Evolutionary conservation across 192 early-diverging fungal species (phyloP), one percentile per base, ranked within the genome.

Genomic region (Linnemannia elongata): DNA sequence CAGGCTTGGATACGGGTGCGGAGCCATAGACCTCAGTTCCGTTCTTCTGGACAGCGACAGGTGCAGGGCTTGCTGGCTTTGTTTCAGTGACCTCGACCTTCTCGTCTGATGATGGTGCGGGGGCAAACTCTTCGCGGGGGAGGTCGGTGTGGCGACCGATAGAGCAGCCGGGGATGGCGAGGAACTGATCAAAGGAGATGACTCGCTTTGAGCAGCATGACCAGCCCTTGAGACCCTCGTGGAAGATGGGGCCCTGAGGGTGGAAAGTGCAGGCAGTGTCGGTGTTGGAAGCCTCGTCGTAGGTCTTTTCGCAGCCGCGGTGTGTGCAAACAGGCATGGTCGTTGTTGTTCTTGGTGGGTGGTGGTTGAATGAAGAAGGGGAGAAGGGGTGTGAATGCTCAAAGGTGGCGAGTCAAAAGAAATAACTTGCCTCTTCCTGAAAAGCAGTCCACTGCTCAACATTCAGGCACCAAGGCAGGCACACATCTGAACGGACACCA

Each of bases 201-300:
- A 98, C 97, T 44, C 96, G 93, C 75, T 97, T 97, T 36, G 92
- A 89, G 90, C 98, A 99, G 90, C 98, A 99, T 63, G 94, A 94
- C 97, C 97, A 99, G 60, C 97, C 96, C 90, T 97, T 96, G 60
- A 95, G 90, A 80, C 97, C 98, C 86, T 99, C 98, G 89, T 99
- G 98, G 90, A 99, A 99, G 69, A 97, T 93, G 24, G 98, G 98
- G 30, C 91, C 94, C 35, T 95, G 95, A 3, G 97, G 91, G 81
- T 99, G 98, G 90, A 93, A 96, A 79, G 94, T 94, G 92, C 98
- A 98, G 9, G 96, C 92, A 63, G 93, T 93, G 75, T 95, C 91
- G 54, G 90, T 87, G 83, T 98, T 98, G 30, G 91, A 88, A 4
- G 91, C 89, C 75, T 95, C 95, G 41, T 94, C 91, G 85, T 93